These are phyloP conservation scores for Hypoxylon subgilvum DNA, from an alignment of 495 filamentous ascomycete genomes.

Conservation along the genomic window DNA sequence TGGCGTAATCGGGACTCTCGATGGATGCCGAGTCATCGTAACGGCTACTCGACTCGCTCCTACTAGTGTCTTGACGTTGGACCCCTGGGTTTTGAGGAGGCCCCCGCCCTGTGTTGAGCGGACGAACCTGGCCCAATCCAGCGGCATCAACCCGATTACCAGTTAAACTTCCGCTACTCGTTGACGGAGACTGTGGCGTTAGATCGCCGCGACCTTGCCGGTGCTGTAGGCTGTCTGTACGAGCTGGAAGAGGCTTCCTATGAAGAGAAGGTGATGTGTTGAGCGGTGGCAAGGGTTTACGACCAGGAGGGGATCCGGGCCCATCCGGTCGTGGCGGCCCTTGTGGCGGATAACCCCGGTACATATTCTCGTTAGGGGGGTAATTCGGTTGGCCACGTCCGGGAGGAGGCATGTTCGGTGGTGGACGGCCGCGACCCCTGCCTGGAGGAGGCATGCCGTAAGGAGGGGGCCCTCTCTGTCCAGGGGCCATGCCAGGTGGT, in stretches of 20 bases:
- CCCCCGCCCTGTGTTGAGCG: slow-evolving; percentile 26
- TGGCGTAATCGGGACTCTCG: slow-evolving; percentile 67
- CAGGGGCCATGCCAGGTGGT: slow-evolving; percentile 26
- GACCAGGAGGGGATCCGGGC: slow-evolving; percentile 36
- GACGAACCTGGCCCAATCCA: slow-evolving; percentile 59
- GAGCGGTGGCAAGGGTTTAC: slow-evolving; percentile 36
- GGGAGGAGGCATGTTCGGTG: slow-evolving; percentile 36
- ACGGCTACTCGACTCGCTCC: slow-evolving; percentile 47
- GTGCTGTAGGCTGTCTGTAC: slow-evolving; percentile 49
- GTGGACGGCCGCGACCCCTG: slow-evolving; percentile 46
- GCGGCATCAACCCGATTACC: slow-evolving; percentile 69
- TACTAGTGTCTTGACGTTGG: slow-evolving; percentile 44
- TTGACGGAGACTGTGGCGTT: slow-evolving; percentile 37
- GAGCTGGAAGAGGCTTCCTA: slow-evolving; percentile 68
- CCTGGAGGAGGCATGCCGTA: slow-evolving; percentile 40
- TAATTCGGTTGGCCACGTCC: slow-evolving; percentile 34
- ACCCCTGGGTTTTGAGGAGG: slow-evolving; percentile 20
- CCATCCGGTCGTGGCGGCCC: slow-evolving; percentile 22
- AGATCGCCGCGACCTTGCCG: slow-evolving; percentile 34
- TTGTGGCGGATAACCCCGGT: slow-evolving; percentile 32
- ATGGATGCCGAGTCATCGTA: slow-evolving; percentile 59
- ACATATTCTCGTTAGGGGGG: slow-evolving; percentile 36
- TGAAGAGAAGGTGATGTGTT: slow-evolving; percentile 48
- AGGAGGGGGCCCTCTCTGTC: slow-evolving; percentile 40
- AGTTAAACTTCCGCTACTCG: slow-evolving; percentile 68